Conservation (phyloP, 2,329 filamentous ascomycete species). For the Claviceps sp. region DNA sequence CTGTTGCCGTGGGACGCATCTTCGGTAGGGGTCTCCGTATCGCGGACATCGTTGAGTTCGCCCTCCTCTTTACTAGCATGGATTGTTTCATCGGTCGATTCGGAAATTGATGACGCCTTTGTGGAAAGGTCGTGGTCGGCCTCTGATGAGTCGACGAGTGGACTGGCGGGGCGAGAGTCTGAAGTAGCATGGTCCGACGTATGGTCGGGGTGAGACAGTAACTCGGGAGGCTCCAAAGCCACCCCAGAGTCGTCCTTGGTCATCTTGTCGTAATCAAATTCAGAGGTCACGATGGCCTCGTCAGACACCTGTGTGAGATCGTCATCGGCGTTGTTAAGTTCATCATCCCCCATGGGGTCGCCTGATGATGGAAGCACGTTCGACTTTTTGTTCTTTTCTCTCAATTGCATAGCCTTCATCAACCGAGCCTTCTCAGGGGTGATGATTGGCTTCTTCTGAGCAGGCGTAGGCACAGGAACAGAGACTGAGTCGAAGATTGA, state of each 20-base stretch:
- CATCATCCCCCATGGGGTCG: constrained; percentile 4
- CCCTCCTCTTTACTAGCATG: constrained; percentile 22
- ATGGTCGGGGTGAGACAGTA: constrained; percentile 30
- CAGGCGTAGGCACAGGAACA: constrained; percentile 23
- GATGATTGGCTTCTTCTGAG: constrained; percentile 39
- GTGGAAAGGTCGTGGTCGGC: constrained; percentile 48
- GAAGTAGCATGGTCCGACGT: constrained; percentile 33
- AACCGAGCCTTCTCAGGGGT: constrained; percentile 82
- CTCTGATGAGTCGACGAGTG: constrained; percentile 39
- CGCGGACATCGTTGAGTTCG: constrained; percentile 5
- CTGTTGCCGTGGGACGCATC: not conserved
- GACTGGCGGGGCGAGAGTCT: constrained; percentile 46
- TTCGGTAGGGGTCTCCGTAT: not conserved
- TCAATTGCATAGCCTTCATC: constrained; percentile 85
- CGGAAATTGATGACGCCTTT: constrained; percentile 49
- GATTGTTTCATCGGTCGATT: constrained; percentile 47
- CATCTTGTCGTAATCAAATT: constrained; percentile 15
- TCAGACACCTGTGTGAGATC: constrained; percentile 5
- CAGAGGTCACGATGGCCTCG: constrained; percentile 12
- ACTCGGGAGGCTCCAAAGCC: constrained; percentile 30
- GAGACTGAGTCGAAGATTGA: constrained; percentile 27
- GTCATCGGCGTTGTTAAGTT: constrained; percentile 8
- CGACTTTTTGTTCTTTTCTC: constrained; percentile 59
- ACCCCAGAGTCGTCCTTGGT: constrained; percentile 42
- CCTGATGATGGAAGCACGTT: constrained; percentile 2